Base-by-base conservation (phyloP, 2,329 filamentous ascomycete genomes). In the Aspergillus amoenus region DNA sequence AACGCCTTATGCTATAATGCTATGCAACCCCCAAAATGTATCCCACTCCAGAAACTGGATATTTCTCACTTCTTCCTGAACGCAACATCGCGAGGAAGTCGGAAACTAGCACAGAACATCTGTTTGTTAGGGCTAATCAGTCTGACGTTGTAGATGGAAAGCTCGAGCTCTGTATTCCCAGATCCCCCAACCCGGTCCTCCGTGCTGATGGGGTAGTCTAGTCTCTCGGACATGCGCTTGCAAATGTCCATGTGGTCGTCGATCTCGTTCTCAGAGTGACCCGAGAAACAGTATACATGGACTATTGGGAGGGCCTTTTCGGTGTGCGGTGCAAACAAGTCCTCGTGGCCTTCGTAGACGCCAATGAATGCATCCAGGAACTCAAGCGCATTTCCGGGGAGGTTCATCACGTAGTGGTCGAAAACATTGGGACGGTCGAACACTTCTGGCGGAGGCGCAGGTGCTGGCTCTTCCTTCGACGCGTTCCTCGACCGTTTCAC, bases 331-430 rank as follows among this genome's bases (percentile, higher is more conserved):
- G 76, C 69, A 65, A 93, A 93, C 1, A 91, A 79, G 2, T 73
- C 61, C 71, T 92, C 86, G 22, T 85, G 81, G 3, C 86, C 86
- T n/a, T 83, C 77, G 71, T 97, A 97, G 15, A 96, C 75, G 4
- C 94, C 93, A 18, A 86, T 84, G 79, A 92, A 95, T 12, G 80
- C 79, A 30, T 84, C 79, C 67, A 97, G 81, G 71, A 99, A 99
- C 57, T 89, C 87, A 59, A 94, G 88, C 1, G 94, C 93, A 1
- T 87, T 89, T 1, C 93, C 94, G 0, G 94, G 94, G 15, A 99
- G 87, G 76, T 99, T 99, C 91, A 99, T 97, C 64, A 97, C 89
- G 73, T 93, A 99, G 78, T 97, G 94, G n/a, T 87, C 83, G 71
- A 97, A 90, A 39, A 88, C 87, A 2, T 82, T 82, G 2, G 93